Evolutionary conservation across 2,329 filamentous ascomycete species (phyloP), one percentile per base, ranked within the genome.

Genomic region (Raffaelea albimanens): DNA sequence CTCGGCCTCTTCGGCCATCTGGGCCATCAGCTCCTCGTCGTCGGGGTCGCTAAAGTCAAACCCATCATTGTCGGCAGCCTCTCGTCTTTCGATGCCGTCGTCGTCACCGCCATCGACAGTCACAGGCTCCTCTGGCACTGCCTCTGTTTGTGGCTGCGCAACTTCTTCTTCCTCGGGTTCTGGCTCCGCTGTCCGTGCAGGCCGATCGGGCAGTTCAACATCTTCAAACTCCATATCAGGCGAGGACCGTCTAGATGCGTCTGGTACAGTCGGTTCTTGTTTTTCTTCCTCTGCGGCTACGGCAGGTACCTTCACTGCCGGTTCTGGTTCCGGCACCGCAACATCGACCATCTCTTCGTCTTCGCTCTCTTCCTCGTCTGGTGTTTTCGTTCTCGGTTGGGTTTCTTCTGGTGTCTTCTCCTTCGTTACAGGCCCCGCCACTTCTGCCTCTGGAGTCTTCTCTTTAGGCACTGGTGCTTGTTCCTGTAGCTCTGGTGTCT

Each of bases 1-100:
- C 66, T 95, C 87, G 1, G 86, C 87, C 71, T 98, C 94, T 22
- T 84, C 80, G 0, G 88, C 90, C 57, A 98, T 80, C 55, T 91
- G 88, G 7, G 78, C 80, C 48, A 97, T 76, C 7, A 98, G 73
- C 56, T 95, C 89, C 60, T 90, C 90, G 53, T 97, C 91, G 63
- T 95, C 93, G 0, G 88, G 85, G 54, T 97, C 91, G 31, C 86
- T 93, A 56, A 84, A 82, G 19, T 83, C 78, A 44, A 82, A 79
- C 52, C 86, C 82, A 18, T 90, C 85, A 36, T 86, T 80, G 16
- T 75, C 71, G 14, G 16, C 31, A 34, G 70, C 71, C 25, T 67
- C 49, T n/a, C n/a, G n/a, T n/a, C 7, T 20, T 9, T 40, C 38
- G n/a, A 11, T 20, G 38, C 4, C 16, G 9, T 33, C 34, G n/a